These are phyloP conservation scores for Gigaspora rosea DNA, from an alignment of 192 early-diverging fungal species.

Conservation along the genomic window DNA sequence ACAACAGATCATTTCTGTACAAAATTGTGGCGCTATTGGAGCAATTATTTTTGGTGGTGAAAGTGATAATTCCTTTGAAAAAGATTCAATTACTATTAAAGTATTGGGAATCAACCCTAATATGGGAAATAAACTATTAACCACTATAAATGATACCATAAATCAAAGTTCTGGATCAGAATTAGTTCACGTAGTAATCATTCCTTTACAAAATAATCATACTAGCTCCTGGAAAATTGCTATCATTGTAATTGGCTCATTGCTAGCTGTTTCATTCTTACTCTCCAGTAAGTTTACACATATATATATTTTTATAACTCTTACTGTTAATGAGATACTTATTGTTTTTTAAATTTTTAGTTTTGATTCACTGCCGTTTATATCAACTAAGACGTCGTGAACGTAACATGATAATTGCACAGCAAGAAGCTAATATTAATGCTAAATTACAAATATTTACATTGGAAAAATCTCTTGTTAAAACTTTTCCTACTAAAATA, in stretches of 20 bases:
- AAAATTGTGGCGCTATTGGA: conserved; percentile 4
- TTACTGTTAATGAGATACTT: neutral
- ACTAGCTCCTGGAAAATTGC: conserved; percentile 22
- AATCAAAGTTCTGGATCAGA: neutral
- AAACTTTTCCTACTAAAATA: conserved; percentile 22
- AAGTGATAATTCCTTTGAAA: neutral
- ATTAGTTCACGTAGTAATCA: neutral
- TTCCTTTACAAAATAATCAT: neutral
- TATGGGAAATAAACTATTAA: neutral
- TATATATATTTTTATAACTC: neutral
- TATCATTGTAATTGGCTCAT: conserved; percentile 24
- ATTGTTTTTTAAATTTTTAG: neutral
- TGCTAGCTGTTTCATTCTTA: conserved; percentile 25
- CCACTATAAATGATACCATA: neutral
- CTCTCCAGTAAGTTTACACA: conserved; percentile 19
- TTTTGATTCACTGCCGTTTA: conserved; percentile 27
- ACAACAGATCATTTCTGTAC: conserved; percentile 12
- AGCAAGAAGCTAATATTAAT: conserved; percentile 14
- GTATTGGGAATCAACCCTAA: neutral
- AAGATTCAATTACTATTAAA: neutral
- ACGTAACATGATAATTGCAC: conserved; percentile 21
- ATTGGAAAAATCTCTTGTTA: conserved; percentile 19
- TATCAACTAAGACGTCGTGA: conserved; percentile 30
- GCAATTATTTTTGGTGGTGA: conserved; percentile 4
- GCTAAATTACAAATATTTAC: conserved; percentile 17